A percentile compares a stretch with the other conserved stretches of the same genome.
These are phyloP conservation scores for Paecilomyces dactylethromorphus DNA, from an alignment of 2,329 filamentous ascomycete genomes.

Conservation along the genomic window DNA sequence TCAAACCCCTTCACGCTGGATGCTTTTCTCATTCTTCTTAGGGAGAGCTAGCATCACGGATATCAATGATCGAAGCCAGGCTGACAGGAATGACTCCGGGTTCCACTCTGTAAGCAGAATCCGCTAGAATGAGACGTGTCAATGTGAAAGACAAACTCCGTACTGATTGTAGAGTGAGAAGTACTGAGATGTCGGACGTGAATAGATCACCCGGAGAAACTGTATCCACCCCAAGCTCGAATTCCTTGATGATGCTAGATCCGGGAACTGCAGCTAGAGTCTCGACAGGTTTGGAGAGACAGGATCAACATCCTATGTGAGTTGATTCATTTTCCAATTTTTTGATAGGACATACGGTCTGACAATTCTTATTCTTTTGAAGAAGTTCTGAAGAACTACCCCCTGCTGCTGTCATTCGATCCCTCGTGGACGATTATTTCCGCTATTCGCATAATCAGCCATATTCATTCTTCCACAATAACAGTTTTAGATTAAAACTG, in stretches of 20 bases:
- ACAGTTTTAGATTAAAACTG: slow-evolving; percentile 22
- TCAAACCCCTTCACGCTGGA: not conserved
- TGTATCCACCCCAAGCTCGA: not conserved
- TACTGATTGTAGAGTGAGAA: not conserved
- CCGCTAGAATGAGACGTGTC: not conserved
- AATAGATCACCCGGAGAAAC: not conserved
- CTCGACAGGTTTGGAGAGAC: not conserved
- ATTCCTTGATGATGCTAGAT: not conserved
- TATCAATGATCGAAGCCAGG: not conserved
- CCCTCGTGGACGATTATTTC: slow-evolving; percentile 25
- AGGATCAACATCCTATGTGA: not conserved
- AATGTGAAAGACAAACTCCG: not conserved
- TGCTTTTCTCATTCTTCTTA: not conserved
- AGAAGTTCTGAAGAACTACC: slow-evolving; percentile 4
- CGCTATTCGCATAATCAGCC: slow-evolving; percentile 30
- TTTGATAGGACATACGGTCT: not conserved
- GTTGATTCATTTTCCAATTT: not conserved
- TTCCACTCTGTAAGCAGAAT: not conserved
- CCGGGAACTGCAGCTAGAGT: not conserved
- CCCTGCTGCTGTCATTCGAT: slow-evolving; percentile 10
- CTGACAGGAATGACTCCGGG: not conserved
- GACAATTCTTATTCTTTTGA: not conserved
- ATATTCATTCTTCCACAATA: slow-evolving; percentile 32
- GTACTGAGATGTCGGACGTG: not conserved
- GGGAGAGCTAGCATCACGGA: not conserved